Conservation (phyloP, 2,329 filamentous ascomycete species). For the Aspergillus sergii region DNA sequence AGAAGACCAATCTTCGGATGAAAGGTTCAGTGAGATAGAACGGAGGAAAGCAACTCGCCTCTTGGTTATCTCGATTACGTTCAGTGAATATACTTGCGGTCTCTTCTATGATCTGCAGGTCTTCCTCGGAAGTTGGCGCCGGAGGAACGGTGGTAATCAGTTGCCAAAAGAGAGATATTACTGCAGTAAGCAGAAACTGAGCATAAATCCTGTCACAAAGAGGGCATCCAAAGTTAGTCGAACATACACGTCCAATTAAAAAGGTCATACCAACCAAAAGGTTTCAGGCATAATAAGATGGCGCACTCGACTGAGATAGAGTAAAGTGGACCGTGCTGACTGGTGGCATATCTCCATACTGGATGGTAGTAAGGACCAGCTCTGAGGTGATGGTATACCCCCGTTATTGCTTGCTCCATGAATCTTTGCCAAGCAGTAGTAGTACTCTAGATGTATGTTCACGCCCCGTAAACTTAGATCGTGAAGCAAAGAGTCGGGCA, state of each 20-base stretch:
- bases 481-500: slow-evolving; percentile 25
- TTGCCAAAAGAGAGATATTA: slow-evolving; percentile 24
- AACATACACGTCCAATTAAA: not conserved
- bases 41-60: slow-evolving; percentile 21
- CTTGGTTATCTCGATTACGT: slow-evolving; percentile 12
- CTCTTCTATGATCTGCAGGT: slow-evolving; percentile 22
- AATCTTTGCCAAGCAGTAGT: slow-evolving; percentile 28
- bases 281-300: slow-evolving; percentile 22
- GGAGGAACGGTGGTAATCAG: slow-evolving; percentile 22
- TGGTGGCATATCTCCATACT: slow-evolving; percentile 27
- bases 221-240: not conserved
- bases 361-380: slow-evolving; percentile 22
- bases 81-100: slow-evolving; percentile 18
- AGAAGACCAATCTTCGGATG: slow-evolving; percentile 19
- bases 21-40: slow-evolving; percentile 25
- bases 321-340: slow-evolving; percentile 24
- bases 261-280: slow-evolving; percentile 23
- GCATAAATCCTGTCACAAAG: slow-evolving; percentile 23
- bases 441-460: slow-evolving; percentile 30
- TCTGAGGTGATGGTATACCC: slow-evolving; percentile 5
- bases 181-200: slow-evolving; percentile 25
- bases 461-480: slow-evolving; percentile 29
- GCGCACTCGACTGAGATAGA: slow-evolving; percentile 23
- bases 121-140: slow-evolving; percentile 15
- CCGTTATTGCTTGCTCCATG: slow-evolving; percentile 20